Evolutionary conservation across 345 rosid species (phyloP).

Genomic region (Populus tremula): DNA sequence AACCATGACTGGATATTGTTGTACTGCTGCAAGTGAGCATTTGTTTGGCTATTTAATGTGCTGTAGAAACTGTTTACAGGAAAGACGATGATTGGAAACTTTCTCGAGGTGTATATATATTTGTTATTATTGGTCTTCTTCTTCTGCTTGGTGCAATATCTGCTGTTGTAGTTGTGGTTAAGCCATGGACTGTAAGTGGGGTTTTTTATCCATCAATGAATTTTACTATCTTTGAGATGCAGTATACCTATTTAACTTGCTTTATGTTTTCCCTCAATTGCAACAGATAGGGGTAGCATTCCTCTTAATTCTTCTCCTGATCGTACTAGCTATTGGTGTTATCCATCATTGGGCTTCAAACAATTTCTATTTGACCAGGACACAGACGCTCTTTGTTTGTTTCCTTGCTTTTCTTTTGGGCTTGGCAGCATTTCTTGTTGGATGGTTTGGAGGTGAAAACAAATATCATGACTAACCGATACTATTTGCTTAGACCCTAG

Average conservation of each 20-base stretch:
- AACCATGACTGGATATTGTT: neutral
- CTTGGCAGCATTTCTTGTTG: constrained; percentile 96
- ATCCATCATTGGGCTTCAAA: constrained; percentile 98
- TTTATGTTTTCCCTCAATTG: constrained; percentile 20
- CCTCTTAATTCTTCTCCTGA: constrained; percentile 80
- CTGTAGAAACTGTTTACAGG: constrained; percentile 54
- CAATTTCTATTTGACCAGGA: constrained; percentile 94
- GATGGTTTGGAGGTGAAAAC: constrained; percentile 73
- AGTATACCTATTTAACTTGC: constrained; percentile 27
- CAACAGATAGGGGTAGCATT: constrained; percentile 89
- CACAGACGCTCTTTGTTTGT: constrained; percentile 80
- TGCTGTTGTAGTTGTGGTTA: constrained; percentile 69
- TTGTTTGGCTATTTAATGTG: constrained; percentile 14
- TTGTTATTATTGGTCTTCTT: constrained; percentile 82
- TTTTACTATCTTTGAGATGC: constrained; percentile 14
- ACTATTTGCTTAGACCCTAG: constrained; percentile 13
- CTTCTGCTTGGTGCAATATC: constrained; percentile 93
- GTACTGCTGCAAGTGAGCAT: neutral
- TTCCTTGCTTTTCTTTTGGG: constrained; percentile 93
- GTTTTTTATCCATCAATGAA: constrained; percentile 14
- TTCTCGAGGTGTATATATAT: constrained; percentile 81
- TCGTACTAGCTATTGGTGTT: constrained; percentile 90
- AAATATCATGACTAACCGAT: constrained; percentile 4
- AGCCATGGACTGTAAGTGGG: constrained; percentile 87
- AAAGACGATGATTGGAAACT: constrained; percentile 96